Percentiles rank a stretch among this genome's conserved stretches.
These are phyloP conservation scores for Coelastrella sp. DNA, from an alignment of 139 green algal species.

Conservation along the genomic window DNA sequence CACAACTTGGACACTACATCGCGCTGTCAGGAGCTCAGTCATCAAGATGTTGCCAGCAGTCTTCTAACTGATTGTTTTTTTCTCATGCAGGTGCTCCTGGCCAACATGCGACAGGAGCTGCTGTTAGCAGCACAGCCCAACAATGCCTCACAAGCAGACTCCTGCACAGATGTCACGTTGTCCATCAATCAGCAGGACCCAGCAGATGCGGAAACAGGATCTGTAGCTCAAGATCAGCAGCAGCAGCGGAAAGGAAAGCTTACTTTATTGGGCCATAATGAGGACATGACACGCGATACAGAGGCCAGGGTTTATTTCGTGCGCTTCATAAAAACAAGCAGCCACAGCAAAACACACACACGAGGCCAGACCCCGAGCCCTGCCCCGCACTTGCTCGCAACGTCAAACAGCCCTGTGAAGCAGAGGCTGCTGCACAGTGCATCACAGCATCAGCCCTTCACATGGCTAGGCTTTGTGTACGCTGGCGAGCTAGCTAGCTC, in stretches of 20 bases:
- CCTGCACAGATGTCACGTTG: background rate
- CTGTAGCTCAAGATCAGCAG: background rate
- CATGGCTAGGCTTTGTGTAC: slow-evolving; percentile 54
- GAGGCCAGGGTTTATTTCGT: slow-evolving; percentile 49
- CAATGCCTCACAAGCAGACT: background rate
- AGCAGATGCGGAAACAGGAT: background rate
- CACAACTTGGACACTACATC: no score
- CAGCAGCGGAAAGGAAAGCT: no score
- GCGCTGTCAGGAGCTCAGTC: no score
- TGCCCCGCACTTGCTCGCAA: background rate
- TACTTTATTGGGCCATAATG: slow-evolving; percentile 47
- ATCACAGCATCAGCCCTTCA: background rate
- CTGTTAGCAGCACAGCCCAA: background rate
- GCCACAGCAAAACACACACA: background rate
- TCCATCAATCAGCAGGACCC: background rate
- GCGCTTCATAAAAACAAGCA: background rate
- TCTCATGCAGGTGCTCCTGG: slow-evolving; percentile 20
- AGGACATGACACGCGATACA: slow-evolving; percentile 53
- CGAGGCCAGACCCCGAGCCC: background rate
- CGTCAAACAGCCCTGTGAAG: no score
- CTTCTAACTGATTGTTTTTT: background rate
- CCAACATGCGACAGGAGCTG: slow-evolving; percentile 54
- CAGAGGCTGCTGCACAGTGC: background rate
- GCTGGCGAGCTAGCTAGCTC: slow-evolving; percentile 55
- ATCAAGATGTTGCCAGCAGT: no score